These are phyloP conservation scores for Pulveroboletus ravenelii DNA, from an alignment of 768 basidiomycete species.

Conservation along the genomic window DNA sequence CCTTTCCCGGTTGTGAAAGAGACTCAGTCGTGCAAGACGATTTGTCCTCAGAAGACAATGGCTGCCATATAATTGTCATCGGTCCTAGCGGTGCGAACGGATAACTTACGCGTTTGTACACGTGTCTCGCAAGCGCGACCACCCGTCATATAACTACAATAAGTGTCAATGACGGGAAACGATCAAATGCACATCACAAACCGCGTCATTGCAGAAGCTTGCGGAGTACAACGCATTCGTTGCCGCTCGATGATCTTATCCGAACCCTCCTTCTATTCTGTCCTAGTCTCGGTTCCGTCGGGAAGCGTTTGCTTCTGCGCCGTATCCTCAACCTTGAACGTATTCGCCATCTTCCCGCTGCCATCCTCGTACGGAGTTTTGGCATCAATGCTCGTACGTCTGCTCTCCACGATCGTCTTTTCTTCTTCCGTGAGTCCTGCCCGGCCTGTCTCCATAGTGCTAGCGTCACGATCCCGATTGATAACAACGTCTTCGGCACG, in stretches of 20 bases:
- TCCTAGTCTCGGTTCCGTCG: conserved; percentile 36
- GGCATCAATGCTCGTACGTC: conserved; percentile 13
- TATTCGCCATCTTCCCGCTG: conserved; percentile 8
- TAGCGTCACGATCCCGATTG: conserved; percentile 62
- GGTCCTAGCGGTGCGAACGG: conserved; percentile 72
- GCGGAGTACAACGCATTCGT: too few species aligned
- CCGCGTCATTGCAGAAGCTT: conserved; percentile 62
- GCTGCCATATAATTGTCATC: conserved; percentile 69
- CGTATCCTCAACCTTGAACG: conserved; percentile 12
- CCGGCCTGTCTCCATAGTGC: conserved; percentile 48
- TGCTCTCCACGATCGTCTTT: conserved; percentile 25
- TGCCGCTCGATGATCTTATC: conserved; percentile 62
- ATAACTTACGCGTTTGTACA: conserved; percentile 61
- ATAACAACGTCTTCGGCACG: conserved; percentile 78
- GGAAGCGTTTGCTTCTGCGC: conserved; percentile 37
- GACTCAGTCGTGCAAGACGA: not conserved
- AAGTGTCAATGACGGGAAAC: conserved; percentile 1
- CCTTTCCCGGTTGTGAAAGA: conserved; percentile 8
- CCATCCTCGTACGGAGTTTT: conserved; percentile 6
- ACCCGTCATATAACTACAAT: conserved; percentile 58
- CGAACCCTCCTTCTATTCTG: conserved; percentile 71
- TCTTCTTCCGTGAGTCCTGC: conserved; percentile 27
- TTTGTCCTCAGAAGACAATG: conserved; percentile 19
- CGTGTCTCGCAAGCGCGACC: conserved; percentile 60
- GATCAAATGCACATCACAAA: conserved; percentile 22